These are phyloP conservation scores for Trichophyton verrucosum DNA, from an alignment of 2,329 filamentous ascomycete genomes.

Conservation along the genomic window DNA sequence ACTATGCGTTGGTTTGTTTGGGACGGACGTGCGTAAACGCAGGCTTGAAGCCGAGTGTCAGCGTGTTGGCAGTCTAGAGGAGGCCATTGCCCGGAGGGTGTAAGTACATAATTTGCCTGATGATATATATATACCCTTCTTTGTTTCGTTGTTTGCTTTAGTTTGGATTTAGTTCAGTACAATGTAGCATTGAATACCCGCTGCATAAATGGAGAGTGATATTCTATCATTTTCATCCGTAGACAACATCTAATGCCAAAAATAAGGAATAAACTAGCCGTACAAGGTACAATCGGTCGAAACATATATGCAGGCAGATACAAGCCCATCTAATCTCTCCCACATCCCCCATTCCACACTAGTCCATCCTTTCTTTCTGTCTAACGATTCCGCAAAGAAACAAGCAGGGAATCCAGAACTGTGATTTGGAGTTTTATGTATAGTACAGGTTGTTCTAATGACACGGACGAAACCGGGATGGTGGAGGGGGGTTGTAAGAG, in stretches of 20 bases:
- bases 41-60: constrained; percentile 29
- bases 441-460: background rate
- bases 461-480: background rate
- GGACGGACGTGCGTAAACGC: constrained; percentile 34
- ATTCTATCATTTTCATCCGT: constrained; percentile 1
- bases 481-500: background rate
- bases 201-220: background rate
- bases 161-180: no score
- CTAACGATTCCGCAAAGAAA: background rate
- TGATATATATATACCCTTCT: background rate
- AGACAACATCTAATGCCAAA: background rate
- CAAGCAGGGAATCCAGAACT: background rate
- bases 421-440: background rate
- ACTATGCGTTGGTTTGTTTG: constrained; percentile 58
- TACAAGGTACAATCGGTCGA: background rate
- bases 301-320: background rate
- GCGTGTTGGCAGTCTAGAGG: background rate
- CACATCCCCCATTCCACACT: background rate
- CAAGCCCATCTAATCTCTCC: background rate
- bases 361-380: no score
- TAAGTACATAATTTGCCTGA: background rate
- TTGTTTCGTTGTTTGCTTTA: background rate
- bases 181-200: no score
- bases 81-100: background rate
- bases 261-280: background rate